Conservation (phyloP, 495 filamentous ascomycete species). For the Daldinia concentrica region DNA sequence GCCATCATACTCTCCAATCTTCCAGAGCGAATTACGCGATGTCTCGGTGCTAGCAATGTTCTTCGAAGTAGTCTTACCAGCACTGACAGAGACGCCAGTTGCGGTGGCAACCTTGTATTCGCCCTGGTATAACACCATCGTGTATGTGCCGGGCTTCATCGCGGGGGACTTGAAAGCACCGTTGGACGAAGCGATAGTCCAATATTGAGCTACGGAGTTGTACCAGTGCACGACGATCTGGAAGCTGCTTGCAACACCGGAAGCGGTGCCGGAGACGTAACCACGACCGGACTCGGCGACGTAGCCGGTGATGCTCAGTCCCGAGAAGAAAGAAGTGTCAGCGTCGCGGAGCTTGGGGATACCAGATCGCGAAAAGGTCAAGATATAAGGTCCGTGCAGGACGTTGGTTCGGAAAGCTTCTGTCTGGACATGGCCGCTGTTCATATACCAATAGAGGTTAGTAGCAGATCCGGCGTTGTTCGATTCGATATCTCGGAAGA, state of each 20-base stretch:
- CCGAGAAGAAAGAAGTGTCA: slow-evolving; percentile 68
- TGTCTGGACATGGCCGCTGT: slow-evolving; percentile 70
- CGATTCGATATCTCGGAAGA: slow-evolving; percentile 71
- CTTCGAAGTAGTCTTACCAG: slow-evolving; percentile 61
- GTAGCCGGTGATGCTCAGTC: slow-evolving; percentile 66
- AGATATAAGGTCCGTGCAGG: slow-evolving; percentile 73
- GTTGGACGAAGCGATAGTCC: slow-evolving; percentile 62
- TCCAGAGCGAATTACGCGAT: slow-evolving; percentile 64
- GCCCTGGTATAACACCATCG: slow-evolving; percentile 72
- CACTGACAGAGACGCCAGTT: slow-evolving; percentile 61
- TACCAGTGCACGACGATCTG: slow-evolving; percentile 72
- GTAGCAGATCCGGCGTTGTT: slow-evolving; percentile 68
- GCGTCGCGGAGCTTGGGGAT: slow-evolving; percentile 57
- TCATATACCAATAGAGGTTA: slow-evolving; percentile 76
- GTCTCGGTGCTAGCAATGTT: slow-evolving; percentile 62
- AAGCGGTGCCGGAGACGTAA: slow-evolving; percentile 67
- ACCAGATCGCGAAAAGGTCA: slow-evolving; percentile 68
- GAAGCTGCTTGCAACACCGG: slow-evolving; percentile 56
- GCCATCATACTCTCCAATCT: slow-evolving; percentile 71
- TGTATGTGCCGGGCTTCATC: slow-evolving; percentile 75
- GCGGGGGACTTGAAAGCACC: slow-evolving; percentile 68
- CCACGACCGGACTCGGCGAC: slow-evolving; percentile 63
- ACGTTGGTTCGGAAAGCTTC: slow-evolving; percentile 67
- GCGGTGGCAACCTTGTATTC: slow-evolving; percentile 66
- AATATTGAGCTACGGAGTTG: slow-evolving; percentile 70